Conservation (phyloP, 768 basidiomycete genomes). For the Termitomyces sp. region DNA sequence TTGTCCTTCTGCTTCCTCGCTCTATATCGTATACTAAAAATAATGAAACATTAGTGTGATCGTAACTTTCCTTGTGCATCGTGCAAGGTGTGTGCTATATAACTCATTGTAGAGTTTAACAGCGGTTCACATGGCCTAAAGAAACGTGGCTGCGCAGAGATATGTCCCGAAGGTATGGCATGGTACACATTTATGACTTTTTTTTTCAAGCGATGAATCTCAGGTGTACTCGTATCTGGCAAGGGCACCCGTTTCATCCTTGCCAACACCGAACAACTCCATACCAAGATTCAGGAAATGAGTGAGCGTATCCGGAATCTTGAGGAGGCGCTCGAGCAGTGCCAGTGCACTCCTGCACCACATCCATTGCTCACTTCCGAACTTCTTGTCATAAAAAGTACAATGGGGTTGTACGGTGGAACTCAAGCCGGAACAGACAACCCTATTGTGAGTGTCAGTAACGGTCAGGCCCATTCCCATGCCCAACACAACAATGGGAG, state of each 20-base stretch:
- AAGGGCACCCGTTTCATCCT: conserved; percentile 68
- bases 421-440: conserved; percentile 21
- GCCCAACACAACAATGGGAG: not conserved
- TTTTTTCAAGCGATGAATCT: not conserved
- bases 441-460: not conserved
- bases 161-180: conserved; percentile 58
- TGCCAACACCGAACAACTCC: conserved; percentile 64
- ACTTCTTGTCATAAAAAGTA: conserved; percentile 53
- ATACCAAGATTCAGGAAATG: conserved; percentile 64
- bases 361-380: conserved; percentile 53
- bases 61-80: conserved; percentile 50
- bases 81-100: conserved; percentile 29
- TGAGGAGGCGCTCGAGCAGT: conserved; percentile 48
- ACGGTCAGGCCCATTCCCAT: not conserved
- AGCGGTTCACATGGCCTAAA: conserved; percentile 21
- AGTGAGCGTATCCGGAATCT: conserved; percentile 61
- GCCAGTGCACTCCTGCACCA: conserved; percentile 25
- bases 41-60: conserved; percentile 36
- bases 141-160: conserved; percentile 65
- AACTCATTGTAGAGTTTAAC: conserved; percentile 6
- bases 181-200: not conserved
- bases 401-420: conserved; percentile 45
- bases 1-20: conserved; percentile 6
- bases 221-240: conserved; percentile 63
- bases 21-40: conserved; percentile 11